Percentiles rank a stretch among this genome's conserved stretches.
phyloP scores from a whole-genome alignment of 1,284 basidiomycete species.

The Polyporus tsugae region DNA sequence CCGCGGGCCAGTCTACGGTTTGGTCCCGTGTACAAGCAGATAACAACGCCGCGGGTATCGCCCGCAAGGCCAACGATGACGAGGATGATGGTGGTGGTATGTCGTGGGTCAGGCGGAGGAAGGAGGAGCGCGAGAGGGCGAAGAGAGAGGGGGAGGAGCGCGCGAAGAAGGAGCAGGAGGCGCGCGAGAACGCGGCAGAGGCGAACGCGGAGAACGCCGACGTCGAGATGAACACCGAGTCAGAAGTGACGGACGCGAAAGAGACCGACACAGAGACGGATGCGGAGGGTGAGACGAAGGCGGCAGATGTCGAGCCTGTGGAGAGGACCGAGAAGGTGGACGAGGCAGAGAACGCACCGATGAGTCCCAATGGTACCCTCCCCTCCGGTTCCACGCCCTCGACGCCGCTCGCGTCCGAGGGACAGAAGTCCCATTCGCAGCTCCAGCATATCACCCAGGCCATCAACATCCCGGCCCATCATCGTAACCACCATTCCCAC shows the following conservation, averaged over 20 bases:
- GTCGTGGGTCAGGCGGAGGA: constrained; percentile 71
- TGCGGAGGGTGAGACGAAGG: constrained; percentile 20
- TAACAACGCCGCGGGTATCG: constrained; percentile 49
- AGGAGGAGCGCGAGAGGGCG: constrained; percentile 58
- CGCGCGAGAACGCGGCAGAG: constrained; percentile 25
- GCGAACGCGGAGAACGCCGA: constrained; percentile 33
- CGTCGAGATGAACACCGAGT: constrained; percentile 8
- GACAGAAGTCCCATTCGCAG: constrained; percentile 11
- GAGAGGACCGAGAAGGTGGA: constrained; percentile 11
- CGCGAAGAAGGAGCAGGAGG: constrained; percentile 40
- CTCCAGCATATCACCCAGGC: constrained; percentile 39
- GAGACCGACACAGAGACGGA: constrained; percentile 24
- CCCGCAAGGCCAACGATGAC: constrained; percentile 41
- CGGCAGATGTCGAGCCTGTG: constrained; percentile 20
- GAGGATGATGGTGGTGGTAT: constrained; percentile 78
- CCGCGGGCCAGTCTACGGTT: constrained; percentile 28
- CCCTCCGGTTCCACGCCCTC: constrained; percentile 20
- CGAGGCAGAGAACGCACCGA: constrained; percentile 12
- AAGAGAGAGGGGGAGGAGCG: constrained; percentile 50
- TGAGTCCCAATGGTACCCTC: constrained; percentile 15
- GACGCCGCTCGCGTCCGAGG: constrained; percentile 17
- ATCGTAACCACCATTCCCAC: constrained; percentile 20
- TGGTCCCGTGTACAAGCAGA: constrained; percentile 36
- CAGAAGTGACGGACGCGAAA: constrained; percentile 29
- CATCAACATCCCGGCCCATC: constrained; percentile 36